Evolutionary conservation across 306 rosid species (phyloP).

Genomic region (Pachyrhizus erosus): DNA sequence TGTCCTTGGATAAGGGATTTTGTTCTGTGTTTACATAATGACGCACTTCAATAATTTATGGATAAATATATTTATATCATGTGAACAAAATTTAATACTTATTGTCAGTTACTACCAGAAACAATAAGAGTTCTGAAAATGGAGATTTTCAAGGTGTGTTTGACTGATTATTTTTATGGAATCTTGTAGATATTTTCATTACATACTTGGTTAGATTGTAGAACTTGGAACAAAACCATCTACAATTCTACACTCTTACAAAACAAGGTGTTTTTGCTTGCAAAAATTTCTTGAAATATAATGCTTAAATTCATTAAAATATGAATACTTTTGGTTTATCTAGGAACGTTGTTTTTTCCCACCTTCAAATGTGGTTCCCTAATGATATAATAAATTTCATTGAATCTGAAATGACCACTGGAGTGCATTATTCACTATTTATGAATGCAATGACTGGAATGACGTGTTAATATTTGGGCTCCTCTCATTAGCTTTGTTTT

Average conservation of each 20-base stretch:
- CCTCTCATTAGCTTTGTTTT: neutral
- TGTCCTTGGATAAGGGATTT: conserved; percentile 9
- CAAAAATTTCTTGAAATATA: conserved; percentile 12
- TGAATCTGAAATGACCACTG: conserved; percentile 10
- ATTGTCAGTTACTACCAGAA: neutral
- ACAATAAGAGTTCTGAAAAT: conserved; percentile 16
- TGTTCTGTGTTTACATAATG: neutral
- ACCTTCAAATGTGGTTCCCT: neutral
- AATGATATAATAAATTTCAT: neutral
- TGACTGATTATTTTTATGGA: too few relatives aligned
- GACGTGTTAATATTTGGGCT: neutral
- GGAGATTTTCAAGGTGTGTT: neutral
- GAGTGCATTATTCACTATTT: neutral
- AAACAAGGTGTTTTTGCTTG: neutral
- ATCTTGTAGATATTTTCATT: too few relatives aligned
- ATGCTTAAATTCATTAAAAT: conserved; percentile 28
- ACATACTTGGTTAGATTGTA: neutral
- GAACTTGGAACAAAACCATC: conserved; percentile 24
- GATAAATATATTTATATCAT: neutral
- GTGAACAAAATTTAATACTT: neutral
- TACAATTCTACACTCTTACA: neutral
- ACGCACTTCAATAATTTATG: neutral
- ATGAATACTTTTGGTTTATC: conserved; percentile 1
- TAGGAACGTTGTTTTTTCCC: neutral
- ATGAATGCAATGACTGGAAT: neutral